Base-by-base conservation (phyloP, 78 protist genomes). In the Emiliania huxleyi region DNA sequence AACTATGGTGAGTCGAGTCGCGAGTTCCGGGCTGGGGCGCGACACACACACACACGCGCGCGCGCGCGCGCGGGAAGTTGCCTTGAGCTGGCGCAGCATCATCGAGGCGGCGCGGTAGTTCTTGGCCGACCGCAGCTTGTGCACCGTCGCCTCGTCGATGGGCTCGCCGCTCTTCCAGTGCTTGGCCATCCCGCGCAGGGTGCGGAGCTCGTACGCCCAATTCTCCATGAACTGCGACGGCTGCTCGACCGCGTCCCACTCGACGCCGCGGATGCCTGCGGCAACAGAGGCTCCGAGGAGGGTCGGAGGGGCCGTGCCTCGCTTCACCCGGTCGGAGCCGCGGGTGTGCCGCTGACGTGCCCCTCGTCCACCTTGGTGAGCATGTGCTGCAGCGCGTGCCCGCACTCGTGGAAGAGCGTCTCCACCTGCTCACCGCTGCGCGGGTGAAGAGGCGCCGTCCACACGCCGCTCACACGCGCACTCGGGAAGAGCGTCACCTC, bases 181-280 rank as follows among this genome's bases (percentile, higher is more conserved):
- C 69, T 19, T 21, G 5, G 95, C 90, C 3, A 94, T 2, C 21
- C 85, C 35, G 91, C 5, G 11, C 33, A 91, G n/a, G 19, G 94
- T 91, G 33, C 19, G 1, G 3, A 3, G 22, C 56, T 91, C 48
- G 85, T 84, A 91, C n/a, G 48, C 3, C 93, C 79, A 94, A 49
- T 94, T 91, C 62, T 94, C 95, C 75, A 62, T 62, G 23, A 62
- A 62, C 75, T 62, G 75, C 26, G 95, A 93, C 15, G 96, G 93
- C 49, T 73, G 79, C 93, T 95, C 96, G 18, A 95, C 95, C 11
- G 95, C 93, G 35, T 95, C 96, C 96, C 96, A 95, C 42, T 95
- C 96, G 40, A 95, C 52, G 12, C 90, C 90, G 37, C 23, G n/a
- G 56, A 93, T 95, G 52, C 96, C 94, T 22, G 95, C 91, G 37